Percentiles rank a stretch among this genome's conserved stretches.
Evolutionary conservation across 1,139 yeast genomes (phyloP).

Genomic region (Kodamaea suecica): DNA sequence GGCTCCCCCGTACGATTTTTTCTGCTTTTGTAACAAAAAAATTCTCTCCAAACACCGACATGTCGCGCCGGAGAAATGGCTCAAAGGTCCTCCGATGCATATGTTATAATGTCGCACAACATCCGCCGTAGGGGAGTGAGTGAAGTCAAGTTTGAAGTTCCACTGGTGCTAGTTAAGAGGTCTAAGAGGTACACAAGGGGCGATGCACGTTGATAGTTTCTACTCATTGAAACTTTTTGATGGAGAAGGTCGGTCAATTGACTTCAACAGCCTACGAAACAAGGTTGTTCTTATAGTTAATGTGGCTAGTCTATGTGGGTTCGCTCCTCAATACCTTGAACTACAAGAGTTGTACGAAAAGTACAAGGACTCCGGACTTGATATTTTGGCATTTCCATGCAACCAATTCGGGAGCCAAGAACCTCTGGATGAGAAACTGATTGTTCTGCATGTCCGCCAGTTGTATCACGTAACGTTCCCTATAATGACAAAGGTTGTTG

Average conservation of each 20-base stretch:
- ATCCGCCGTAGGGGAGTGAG: neutral
- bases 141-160: too few relatives aligned
- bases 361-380: constrained; percentile 30
- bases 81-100: neutral
- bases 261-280: constrained; percentile 22
- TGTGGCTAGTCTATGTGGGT: constrained; percentile 47
- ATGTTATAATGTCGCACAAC: neutral
- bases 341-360: constrained; percentile 33
- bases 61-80: too few relatives aligned
- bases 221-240: neutral
- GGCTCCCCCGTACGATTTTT: neutral
- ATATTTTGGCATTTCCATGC: constrained; percentile 42
- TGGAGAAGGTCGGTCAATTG: constrained; percentile 7
- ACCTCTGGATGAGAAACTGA: constrained; percentile 68
- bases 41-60: neutral
- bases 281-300: constrained; percentile 42
- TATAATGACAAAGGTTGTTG: constrained; percentile 34
- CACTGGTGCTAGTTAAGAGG: neutral
- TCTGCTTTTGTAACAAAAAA: neutral
- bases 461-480: constrained; percentile 59
- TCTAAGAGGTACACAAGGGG: too few relatives aligned
- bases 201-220: neutral
- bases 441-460: constrained; percentile 58
- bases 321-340: constrained; percentile 40
- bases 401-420: constrained; percentile 55